Conservation (phyloP, 2,329 filamentous ascomycete species). For the Tothia fuscella region DNA sequence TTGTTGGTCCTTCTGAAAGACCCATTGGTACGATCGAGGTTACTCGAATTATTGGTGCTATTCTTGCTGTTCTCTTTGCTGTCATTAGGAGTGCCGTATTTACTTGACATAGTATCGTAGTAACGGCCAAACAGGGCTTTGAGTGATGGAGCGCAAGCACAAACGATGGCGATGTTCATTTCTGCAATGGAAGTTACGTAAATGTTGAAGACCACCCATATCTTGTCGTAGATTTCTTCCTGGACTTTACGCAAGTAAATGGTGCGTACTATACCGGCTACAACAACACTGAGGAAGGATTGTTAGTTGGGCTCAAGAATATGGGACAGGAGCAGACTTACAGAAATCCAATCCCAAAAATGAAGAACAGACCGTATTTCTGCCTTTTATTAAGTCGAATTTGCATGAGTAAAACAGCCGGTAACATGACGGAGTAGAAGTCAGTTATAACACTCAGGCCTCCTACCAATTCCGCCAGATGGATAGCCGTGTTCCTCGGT, state of each 20-base stretch:
- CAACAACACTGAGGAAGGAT: conserved; percentile 17
- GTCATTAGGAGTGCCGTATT: neutral
- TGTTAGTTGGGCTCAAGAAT: neutral
- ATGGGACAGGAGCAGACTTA: conserved; percentile 9
- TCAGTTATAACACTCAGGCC: conserved; percentile 15
- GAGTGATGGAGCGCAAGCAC: conserved; percentile 11
- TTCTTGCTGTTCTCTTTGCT: conserved; percentile 2
- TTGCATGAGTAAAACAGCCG: conserved; percentile 14
- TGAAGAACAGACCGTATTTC: conserved; percentile 13
- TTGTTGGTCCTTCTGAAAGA: neutral
- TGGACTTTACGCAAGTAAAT: conserved; percentile 16
- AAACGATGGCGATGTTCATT: conserved; percentile 10
- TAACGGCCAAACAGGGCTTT: conserved; percentile 4
- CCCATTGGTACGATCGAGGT: neutral
- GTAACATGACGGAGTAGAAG: conserved; percentile 16
- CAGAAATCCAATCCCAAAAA: conserved; percentile 14
- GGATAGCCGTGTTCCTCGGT: neutral
- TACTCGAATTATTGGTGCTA: neutral
- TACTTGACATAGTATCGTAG: neutral
- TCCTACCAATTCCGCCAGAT: conserved; percentile 13
- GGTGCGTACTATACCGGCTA: conserved; percentile 22
- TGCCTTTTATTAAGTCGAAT: conserved; percentile 16
- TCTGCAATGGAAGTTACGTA: conserved; percentile 8
- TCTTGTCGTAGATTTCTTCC: conserved; percentile 1
- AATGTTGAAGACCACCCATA: conserved; percentile 6